phyloP scores from a whole-genome alignment of 1,284 basidiomycete species.

The Polyporus tsugae region DNA sequence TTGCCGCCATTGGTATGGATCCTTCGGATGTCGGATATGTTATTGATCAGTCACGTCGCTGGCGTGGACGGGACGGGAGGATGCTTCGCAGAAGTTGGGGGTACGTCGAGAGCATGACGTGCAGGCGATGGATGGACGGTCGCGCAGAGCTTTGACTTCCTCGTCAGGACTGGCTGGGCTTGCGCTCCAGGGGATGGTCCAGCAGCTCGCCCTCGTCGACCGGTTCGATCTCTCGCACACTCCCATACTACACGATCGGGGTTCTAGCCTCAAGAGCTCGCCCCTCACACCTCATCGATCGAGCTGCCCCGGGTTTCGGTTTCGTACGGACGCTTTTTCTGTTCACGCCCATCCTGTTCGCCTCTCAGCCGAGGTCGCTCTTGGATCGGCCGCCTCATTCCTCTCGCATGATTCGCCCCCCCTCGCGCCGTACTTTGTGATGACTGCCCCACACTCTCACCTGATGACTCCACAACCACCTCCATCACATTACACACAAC shows the following conservation, averaged over 20 bases:
- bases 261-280: slow-evolving; percentile 30
- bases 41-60: slow-evolving; percentile 37
- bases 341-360: slow-evolving; percentile 54
- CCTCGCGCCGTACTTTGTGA: slow-evolving; percentile 44
- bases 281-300: slow-evolving; percentile 23
- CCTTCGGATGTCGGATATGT: slow-evolving; percentile 42
- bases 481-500: slow-evolving; percentile 27
- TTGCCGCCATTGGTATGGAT: slow-evolving; percentile 47
- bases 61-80: slow-evolving; percentile 30
- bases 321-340: slow-evolving; percentile 75
- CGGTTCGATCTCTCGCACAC: slow-evolving; percentile 28
- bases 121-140: slow-evolving; percentile 24
- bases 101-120: slow-evolving; percentile 35
- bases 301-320: slow-evolving; percentile 34
- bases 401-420: slow-evolving; percentile 35
- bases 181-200: slow-evolving; percentile 17
- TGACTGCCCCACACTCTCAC: slow-evolving; percentile 25
- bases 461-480: slow-evolving; percentile 24
- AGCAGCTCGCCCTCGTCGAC: slow-evolving; percentile 26
- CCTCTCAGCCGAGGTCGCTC: slow-evolving; percentile 23
- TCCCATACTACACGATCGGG: slow-evolving; percentile 22
- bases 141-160: slow-evolving; percentile 5
- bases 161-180: slow-evolving; percentile 7
- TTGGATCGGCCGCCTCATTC: slow-evolving; percentile 38
- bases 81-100: slow-evolving; percentile 27